Evolutionary conservation across 805 yeast species (phyloP).

Genomic region (Priceomyces carsonii): DNA sequence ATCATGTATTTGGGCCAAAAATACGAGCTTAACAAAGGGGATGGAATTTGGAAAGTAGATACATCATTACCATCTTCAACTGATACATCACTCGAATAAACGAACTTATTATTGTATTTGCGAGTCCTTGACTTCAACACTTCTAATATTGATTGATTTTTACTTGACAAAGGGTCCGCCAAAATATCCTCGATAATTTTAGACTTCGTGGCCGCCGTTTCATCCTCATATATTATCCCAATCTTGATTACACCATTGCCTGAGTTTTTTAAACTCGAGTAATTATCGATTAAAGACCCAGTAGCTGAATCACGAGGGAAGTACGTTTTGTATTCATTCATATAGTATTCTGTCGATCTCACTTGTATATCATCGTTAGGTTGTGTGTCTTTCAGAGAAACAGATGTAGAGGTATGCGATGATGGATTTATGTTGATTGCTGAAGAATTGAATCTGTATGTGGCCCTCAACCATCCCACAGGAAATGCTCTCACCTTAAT

Average conservation of each 20-base stretch:
- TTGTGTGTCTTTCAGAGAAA: too few relatives aligned
- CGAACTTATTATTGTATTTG: slow-evolving; percentile 19
- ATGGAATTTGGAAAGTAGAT: slow-evolving; percentile 17
- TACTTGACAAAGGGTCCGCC: slow-evolving; percentile 41
- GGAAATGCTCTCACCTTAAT: too few relatives aligned
- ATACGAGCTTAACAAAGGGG: slow-evolving; percentile 31
- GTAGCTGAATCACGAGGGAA: slow-evolving; percentile 23
- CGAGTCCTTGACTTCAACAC: slow-evolving; percentile 21
- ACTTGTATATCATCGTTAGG: too few relatives aligned
- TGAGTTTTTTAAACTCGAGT: slow-evolving; percentile 2
- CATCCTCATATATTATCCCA: slow-evolving; percentile 36
- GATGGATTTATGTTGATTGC: too few relatives aligned
- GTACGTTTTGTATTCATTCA: slow-evolving; percentile 14
- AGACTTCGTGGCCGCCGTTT: slow-evolving; percentile 17
- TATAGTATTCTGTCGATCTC: slow-evolving; percentile 1
- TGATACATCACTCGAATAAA: slow-evolving; percentile 10
- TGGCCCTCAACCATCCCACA: too few relatives aligned
- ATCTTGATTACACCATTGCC: slow-evolving; percentile 20
- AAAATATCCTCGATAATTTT: slow-evolving; percentile 35
- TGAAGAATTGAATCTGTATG: too few relatives aligned
- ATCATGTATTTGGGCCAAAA: slow-evolving; percentile 24
- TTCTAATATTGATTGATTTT: slow-evolving; percentile 33
- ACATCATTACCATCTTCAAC: slow-evolving; percentile 9
- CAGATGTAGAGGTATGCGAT: too few relatives aligned
- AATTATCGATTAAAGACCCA: slow-evolving; percentile 6